Base-by-base conservation (phyloP, 495 filamentous ascomycete genomes). In the Penicillium soppii region DNA sequence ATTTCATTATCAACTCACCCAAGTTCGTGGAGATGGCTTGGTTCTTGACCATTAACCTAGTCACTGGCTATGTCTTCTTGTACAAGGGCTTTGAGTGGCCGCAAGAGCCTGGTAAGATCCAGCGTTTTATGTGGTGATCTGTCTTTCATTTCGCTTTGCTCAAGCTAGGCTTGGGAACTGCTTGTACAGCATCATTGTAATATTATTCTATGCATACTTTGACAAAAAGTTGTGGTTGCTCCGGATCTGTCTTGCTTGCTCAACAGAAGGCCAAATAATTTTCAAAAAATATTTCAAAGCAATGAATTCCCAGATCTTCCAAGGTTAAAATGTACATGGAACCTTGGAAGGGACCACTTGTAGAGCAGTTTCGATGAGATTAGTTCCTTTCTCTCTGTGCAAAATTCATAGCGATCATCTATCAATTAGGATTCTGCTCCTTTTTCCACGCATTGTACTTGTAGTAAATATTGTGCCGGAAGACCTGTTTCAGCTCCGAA, bases 41-140 rank as follows among this genome's bases (percentile, higher is more conserved):
- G 89, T 90, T 91, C 61, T 51, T 89, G 43, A 47, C 70, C 3
- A 78, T 96, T 45, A 92, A 96, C 65, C 68, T 66, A 7, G 78
- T 75, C 1, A 92, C 90, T 8, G 86, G 90, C 56, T 91, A 88
- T 65, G 69, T 95, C 30, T 97, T 97, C 59, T 61, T 96, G 43
- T 82, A 82, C 57, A 76, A 81, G 63, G 86, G 85, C 1, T 97
- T 95, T 64, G 78, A 82, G 55, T 97, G 92, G 92, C 67, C 74
- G 20, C 79, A 87, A 56, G 91, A 96, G 65, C 82, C 78, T 23
- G 91, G 91, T 23, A 84, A 76, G 58, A 70, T 90, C 50, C 92
- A 97, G 75, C 77, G 92, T 51, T 97, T 97, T 59, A 90, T 97
- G 88, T 97, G 92, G 92, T 96, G 55, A 73, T 57, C 12, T 37